A percentile compares a stretch with the other conserved stretches of the same genome.
Conservation (phyloP, 169 alveolate species). For the Besnoitia besnoiti region DNA sequence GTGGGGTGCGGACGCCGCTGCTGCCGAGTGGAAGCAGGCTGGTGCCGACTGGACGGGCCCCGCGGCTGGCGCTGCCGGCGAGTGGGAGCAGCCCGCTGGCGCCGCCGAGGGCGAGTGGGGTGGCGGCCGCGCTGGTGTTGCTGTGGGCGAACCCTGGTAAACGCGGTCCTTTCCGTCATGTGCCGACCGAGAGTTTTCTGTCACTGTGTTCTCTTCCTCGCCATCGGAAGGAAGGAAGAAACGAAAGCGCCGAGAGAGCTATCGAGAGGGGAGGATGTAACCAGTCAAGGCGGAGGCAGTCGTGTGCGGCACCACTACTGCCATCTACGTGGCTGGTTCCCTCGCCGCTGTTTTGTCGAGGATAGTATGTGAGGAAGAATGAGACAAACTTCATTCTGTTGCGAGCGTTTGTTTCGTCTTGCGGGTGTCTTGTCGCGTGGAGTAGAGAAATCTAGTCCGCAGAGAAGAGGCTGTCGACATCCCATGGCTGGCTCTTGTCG, state of each 20-base stretch:
- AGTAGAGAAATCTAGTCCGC: not conserved
- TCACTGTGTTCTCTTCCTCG: too few species aligned
- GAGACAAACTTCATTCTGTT: not conserved
- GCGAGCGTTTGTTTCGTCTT: not conserved
- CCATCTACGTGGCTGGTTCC: too few species aligned
- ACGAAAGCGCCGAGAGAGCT: not conserved
- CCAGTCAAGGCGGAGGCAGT: not conserved
- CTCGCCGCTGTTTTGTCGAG: not conserved
- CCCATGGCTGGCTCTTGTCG: not conserved
- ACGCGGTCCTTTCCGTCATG: not conserved
- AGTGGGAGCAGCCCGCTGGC: constrained; percentile 5
- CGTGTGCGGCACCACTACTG: too few species aligned
- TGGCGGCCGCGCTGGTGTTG: not conserved
- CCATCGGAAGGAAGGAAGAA: not conserved
- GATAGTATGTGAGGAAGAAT: not conserved
- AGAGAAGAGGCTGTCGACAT: not conserved
- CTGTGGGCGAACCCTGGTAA: constrained; percentile 34
- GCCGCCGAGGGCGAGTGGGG: constrained; percentile 21
- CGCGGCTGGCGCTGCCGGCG: constrained; percentile 13
- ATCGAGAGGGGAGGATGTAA: not conserved
- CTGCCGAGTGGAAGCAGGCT: constrained; percentile 3
- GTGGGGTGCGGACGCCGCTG: constrained; percentile 32
- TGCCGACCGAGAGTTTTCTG: not conserved
- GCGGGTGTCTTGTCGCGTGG: not conserved
- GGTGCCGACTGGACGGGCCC: constrained; percentile 31